These are phyloP conservation scores for Colletotrichum cuscutae DNA, from an alignment of 2,329 filamentous ascomycete genomes.

Conservation along the genomic window DNA sequence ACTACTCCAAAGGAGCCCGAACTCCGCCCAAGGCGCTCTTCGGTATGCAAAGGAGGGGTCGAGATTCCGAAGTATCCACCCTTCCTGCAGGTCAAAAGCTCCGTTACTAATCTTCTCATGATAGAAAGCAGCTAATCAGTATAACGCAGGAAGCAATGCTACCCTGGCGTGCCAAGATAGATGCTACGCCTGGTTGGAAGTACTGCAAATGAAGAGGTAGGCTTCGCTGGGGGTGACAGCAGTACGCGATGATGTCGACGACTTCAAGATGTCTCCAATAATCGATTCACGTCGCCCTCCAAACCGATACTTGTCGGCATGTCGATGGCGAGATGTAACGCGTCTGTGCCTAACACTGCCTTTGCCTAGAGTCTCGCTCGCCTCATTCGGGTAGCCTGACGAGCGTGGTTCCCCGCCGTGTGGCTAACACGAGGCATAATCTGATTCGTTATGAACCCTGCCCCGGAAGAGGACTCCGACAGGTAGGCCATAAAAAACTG, in stretches of 20 bases:
- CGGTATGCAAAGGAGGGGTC: background rate
- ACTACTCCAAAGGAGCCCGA: background rate
- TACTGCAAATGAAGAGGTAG: background rate
- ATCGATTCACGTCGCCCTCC: background rate
- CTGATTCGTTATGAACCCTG: no score
- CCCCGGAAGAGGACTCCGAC: no score
- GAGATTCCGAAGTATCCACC: background rate
- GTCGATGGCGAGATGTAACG: background rate
- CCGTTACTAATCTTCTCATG: background rate
- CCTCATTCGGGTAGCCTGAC: background rate
- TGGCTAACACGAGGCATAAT: no score
- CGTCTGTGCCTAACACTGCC: background rate
- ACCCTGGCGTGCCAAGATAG: background rate
- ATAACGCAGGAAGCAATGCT: background rate
- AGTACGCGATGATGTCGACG: background rate
- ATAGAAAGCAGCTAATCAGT: no score
- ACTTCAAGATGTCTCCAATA: background rate
- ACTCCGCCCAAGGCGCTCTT: background rate
- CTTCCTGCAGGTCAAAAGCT: background rate
- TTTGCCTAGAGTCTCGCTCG: background rate
- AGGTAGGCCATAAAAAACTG: no score
- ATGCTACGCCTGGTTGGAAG: background rate
- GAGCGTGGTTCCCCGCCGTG: no score
- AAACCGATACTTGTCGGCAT: background rate
- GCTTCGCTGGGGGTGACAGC: background rate